These are phyloP conservation scores for Mariannaea sp. DNA, from an alignment of 2,329 filamentous ascomycete genomes.

Conservation along the genomic window DNA sequence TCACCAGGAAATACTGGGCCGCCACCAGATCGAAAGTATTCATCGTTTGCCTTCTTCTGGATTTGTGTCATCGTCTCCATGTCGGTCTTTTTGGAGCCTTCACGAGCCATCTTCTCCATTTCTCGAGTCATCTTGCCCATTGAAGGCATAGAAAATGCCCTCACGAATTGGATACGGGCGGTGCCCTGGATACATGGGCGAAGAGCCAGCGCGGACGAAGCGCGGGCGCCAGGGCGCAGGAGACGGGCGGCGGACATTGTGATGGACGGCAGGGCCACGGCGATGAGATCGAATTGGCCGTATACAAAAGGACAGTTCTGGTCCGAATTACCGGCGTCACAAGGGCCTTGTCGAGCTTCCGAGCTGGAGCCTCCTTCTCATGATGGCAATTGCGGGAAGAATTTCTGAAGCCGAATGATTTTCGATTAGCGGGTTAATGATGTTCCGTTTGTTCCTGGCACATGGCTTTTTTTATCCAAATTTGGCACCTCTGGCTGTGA, in stretches of 20 bases:
- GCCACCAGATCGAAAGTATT: slow-evolving; percentile 42
- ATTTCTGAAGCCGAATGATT: slow-evolving; percentile 35
- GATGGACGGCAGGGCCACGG: slow-evolving; percentile 22
- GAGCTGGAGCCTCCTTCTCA: slow-evolving; percentile 11
- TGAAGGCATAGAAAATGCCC: slow-evolving; percentile 37
- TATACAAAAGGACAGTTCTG: slow-evolving; percentile 5
- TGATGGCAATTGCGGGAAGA: slow-evolving; percentile 25
- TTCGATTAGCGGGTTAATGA: slow-evolving; percentile 32
- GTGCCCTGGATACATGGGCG: slow-evolving; percentile 28
- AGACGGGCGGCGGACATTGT: slow-evolving; percentile 23
- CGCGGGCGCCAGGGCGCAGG: slow-evolving; percentile 30
- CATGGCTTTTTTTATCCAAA: too few relatives aligned
- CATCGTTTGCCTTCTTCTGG: slow-evolving; percentile 39
- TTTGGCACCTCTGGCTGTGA: too few relatives aligned
- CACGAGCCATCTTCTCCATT: slow-evolving; percentile 33
- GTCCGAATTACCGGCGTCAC: slow-evolving; percentile 34
- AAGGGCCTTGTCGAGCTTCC: slow-evolving; percentile 34
- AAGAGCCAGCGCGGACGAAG: slow-evolving; percentile 18
- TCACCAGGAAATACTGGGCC: slow-evolving; percentile 44
- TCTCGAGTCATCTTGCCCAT: slow-evolving; percentile 37
- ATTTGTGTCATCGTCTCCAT: slow-evolving; percentile 39
- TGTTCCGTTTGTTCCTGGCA: slow-evolving; percentile 2
- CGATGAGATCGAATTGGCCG: background rate
- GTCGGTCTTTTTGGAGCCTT: slow-evolving; percentile 33
- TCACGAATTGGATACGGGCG: slow-evolving; percentile 30